Base-by-base conservation (phyloP, 192 early-diverging fungal species). In the Allomyces arbusculus region DNA sequence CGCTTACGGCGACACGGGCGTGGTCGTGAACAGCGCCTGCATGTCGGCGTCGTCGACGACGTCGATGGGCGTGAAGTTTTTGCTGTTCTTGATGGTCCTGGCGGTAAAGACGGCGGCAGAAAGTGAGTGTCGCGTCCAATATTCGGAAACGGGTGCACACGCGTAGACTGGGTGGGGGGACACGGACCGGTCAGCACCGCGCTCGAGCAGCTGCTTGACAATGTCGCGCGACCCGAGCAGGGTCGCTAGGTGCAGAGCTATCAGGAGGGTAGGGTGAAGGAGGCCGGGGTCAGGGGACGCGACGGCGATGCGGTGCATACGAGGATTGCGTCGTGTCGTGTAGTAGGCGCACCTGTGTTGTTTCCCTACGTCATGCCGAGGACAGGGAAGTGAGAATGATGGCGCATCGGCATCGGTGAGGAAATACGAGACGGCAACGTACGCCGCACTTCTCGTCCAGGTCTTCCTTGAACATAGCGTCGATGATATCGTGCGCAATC, bases 191-290 rank as follows among this genome's bases (percentile, higher is more conserved):
- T 73, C 68, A 7, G 80, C 78, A 4, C 80, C 80, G 19, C 75
- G 72, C 64, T 82, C 79, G 20, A 82, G 65, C 22, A 82, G 64
- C 24, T 72, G 58, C 44, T 77, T 78, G 11, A 82, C 80, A 62
- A 82, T 67, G 19, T 82, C 80, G 23, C 65, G 61, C 0, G 68
- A 74, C 12, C 80, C 77, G 22, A 82, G 68, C 40, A 82, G 72
- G n/a, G 80, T 78, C 5, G 80, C 80, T 8, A 82, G 63, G 77
- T 82, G 80, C 25, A 82, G 64, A 1, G 80, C 78, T 58, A n/a
- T 1, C 16, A 0, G 12, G 7, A 16, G 12, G 1, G 45, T 4
- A 4, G 26, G 26, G 26, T 3, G 26, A 28, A 1, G 26, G 26
- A 4, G 4, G n/a, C n/a, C n/a, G n/a, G 26, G 26, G 26, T 28